Conservation (phyloP, 2,329 filamentous ascomycete genomes). For the Ascomycota sp. region DNA sequence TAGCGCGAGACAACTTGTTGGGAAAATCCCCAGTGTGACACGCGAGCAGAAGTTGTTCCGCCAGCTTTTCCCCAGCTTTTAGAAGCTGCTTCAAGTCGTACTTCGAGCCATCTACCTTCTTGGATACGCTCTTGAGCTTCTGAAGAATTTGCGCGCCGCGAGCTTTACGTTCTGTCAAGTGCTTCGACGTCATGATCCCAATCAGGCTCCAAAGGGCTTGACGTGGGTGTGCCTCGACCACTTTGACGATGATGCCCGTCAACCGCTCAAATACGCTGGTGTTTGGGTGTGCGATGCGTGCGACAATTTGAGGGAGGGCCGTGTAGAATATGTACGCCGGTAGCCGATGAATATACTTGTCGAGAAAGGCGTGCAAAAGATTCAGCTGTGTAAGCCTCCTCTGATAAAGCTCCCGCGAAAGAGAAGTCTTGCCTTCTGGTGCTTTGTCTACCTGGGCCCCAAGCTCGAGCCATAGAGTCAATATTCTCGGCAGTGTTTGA, state of each 20-base stretch:
- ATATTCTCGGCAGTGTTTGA: constrained; percentile 73
- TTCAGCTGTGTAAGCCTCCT: constrained; percentile 45
- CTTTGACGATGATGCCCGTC: constrained; percentile 61
- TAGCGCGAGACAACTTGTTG: constrained; percentile 47
- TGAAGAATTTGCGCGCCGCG: constrained; percentile 32
- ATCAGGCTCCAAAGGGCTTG: constrained; percentile 85
- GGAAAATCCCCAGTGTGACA: constrained; percentile 61
- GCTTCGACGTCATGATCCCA: constrained; percentile 64
- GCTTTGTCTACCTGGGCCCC: constrained; percentile 52
- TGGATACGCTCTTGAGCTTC: constrained; percentile 23
- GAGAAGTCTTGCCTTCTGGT: constrained; percentile 31
- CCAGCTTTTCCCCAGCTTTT: constrained; percentile 60
- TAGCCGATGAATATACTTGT: constrained; percentile 55
- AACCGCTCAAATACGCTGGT: constrained; percentile 56
- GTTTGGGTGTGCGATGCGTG: constrained; percentile 82
- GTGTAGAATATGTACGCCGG: constrained; percentile 66
- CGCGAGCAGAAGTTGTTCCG: constrained; percentile 59
- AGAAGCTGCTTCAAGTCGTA: constrained; percentile 53
- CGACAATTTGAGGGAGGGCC: constrained; percentile 77
- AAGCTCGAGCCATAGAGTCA: constrained; percentile 89
- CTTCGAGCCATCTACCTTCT: constrained; percentile 28
- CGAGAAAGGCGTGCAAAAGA: constrained; percentile 51
- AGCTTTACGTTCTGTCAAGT: constrained; percentile 41
- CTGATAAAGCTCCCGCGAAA: constrained; percentile 29
- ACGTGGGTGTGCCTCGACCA: constrained; percentile 71